Evolutionary conservation across 768 basidiomycete species (phyloP).

Genomic region (Mycena metata): DNA sequence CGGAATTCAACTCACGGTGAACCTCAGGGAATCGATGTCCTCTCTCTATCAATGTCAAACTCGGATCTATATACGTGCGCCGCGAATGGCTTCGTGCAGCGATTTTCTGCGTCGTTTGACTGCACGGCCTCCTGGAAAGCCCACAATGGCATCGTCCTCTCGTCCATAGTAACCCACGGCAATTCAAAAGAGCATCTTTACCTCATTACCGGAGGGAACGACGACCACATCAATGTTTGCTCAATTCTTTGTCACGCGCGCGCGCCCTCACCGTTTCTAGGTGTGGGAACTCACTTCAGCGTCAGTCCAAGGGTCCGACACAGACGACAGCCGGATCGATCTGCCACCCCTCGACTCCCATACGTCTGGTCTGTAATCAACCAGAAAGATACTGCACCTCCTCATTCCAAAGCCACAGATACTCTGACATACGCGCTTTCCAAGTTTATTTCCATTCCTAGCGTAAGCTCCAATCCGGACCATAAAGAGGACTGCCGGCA

Average conservation of each 20-base stretch:
- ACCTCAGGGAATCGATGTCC: conserved; percentile 78
- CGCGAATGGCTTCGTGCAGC: conserved; percentile 78
- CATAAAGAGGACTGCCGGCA: conserved; percentile 93
- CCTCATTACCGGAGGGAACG: conserved; percentile 87
- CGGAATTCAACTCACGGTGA: conserved; percentile 17
- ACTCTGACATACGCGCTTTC: conserved; percentile 84
- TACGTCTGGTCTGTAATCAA: conserved; percentile 41
- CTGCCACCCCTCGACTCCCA: conserved; percentile 33
- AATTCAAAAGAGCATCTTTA: conserved; percentile 48
- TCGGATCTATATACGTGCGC: conserved; percentile 76
- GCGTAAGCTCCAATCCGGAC: conserved; percentile 76
- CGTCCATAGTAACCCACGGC: conserved; percentile 70
- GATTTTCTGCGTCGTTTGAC: conserved; percentile 89
- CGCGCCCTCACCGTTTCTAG: conserved; percentile 46
- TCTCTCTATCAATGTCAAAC: conserved; percentile 81
- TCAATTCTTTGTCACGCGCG: background rate
- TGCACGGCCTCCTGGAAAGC: conserved; percentile 87
- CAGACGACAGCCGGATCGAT: conserved; percentile 40
- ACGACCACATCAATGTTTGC: conserved; percentile 84
- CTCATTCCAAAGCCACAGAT: conserved; percentile 56
- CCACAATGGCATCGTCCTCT: conserved; percentile 86
- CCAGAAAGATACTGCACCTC: background rate
- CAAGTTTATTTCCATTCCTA: conserved; percentile 90
- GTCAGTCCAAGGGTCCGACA: conserved; percentile 34
- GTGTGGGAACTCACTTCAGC: conserved; percentile 67